phyloP scores from a whole-genome alignment of 208 protist genomes.

The Leishmania arabica region DNA sequence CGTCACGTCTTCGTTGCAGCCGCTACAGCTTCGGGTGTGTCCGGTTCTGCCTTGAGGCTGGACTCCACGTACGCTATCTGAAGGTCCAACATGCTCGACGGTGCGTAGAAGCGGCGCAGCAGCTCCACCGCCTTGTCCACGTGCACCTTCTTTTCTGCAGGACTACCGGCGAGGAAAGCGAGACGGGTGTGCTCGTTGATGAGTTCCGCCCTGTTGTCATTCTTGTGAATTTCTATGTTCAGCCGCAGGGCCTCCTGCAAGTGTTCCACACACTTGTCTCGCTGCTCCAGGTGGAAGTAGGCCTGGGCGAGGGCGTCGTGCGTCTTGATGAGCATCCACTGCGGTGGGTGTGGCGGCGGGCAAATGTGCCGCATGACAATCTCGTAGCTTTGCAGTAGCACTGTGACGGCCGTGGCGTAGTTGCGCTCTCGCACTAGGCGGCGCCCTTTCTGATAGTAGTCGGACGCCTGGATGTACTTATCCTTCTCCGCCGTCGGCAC shows the following conservation, averaged over 20 bases:
- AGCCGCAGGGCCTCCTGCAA: conserved; percentile 56
- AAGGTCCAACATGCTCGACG: conserved; percentile 52
- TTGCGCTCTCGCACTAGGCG: conserved; percentile 80
- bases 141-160: conserved; percentile 47
- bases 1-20: neutral
- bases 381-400: conserved; percentile 85
- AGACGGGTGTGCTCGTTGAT: conserved; percentile 82
- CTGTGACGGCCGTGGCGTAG: conserved; percentile 74
- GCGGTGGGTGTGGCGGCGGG: conserved; percentile 74
- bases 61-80: conserved; percentile 56
- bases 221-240: conserved; percentile 62
- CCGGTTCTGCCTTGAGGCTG: conserved; percentile 16
- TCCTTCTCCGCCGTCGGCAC: conserved; percentile 65
- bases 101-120: conserved; percentile 70
- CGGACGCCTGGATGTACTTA: conserved; percentile 79
- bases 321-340: conserved; percentile 86
- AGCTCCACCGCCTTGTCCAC: conserved; percentile 63
- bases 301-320: conserved; percentile 84
- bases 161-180: conserved; percentile 45
- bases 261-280: conserved; percentile 80
- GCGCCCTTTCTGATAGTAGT: conserved; percentile 91
- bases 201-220: conserved; percentile 52
- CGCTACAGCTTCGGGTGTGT: neutral
- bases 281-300: conserved; percentile 72
- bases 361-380: conserved; percentile 87